Percentiles rank a stretch among this genome's conserved stretches.
phyloP scores from a whole-genome alignment of 1,139 yeast genomes.

The Yamadazyma taylorii region DNA sequence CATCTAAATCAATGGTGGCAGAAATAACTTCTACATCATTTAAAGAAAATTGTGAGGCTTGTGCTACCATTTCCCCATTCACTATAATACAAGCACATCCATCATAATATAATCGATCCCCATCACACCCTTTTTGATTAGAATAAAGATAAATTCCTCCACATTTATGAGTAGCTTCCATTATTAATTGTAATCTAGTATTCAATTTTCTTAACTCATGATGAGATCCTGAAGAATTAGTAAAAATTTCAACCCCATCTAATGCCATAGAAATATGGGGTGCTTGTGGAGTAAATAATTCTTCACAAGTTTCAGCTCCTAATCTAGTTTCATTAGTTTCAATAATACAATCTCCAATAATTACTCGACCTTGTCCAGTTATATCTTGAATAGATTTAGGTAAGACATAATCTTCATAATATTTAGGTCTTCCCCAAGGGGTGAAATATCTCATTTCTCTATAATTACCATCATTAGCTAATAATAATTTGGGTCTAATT shows the following conservation, averaged over 20 bases:
- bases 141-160: constrained; percentile 95
- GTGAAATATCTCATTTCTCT: constrained; percentile 96
- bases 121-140: constrained; percentile 97
- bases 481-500: constrained; percentile 87
- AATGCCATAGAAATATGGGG: constrained; percentile 91
- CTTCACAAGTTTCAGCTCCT: constrained; percentile 98
- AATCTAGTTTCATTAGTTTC: constrained; percentile 81
- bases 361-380: constrained; percentile 65
- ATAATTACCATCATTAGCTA: constrained; percentile 97
- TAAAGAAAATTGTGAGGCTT: constrained; percentile 86
- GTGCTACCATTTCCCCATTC: constrained; percentile 89
- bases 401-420: constrained; percentile 67
- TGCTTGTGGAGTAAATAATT: constrained; percentile 90
- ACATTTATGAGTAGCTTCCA: constrained; percentile 91
- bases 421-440: constrained; percentile 83
- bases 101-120: constrained; percentile 93
- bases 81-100: constrained; percentile 95
- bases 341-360: constrained; percentile 88
- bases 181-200: constrained; percentile 78
- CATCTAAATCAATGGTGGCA: constrained; percentile 92
- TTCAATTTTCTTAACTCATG: constrained; percentile 90
- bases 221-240: constrained; percentile 95
- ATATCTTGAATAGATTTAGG: constrained; percentile 66
- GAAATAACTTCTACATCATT: constrained; percentile 89
- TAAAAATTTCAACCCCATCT: constrained; percentile 94